phyloP scores from a whole-genome alignment of 371 early-diverging fungal genomes.

The Apophysomyces sp. region DNA sequence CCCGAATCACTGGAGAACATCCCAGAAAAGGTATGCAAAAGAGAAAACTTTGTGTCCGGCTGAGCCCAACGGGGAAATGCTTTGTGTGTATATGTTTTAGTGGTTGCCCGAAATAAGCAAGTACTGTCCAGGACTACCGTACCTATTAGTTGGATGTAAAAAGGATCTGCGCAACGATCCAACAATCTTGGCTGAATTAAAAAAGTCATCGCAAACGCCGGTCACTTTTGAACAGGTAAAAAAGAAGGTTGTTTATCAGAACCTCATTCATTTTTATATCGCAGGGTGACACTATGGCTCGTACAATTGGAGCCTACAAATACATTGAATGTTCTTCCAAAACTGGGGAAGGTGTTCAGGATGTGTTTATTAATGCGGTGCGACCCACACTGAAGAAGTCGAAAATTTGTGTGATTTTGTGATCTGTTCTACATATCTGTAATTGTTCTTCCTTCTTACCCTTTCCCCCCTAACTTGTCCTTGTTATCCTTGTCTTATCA shows the following conservation, averaged over 20 bases:
- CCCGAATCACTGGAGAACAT: slow-evolving; percentile 89
- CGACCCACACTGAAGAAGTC: slow-evolving; percentile 59
- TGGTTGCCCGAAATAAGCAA: slow-evolving; percentile 85
- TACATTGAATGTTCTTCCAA: slow-evolving; percentile 92
- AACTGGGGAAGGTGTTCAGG: slow-evolving; percentile 76
- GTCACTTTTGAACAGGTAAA: slow-evolving; percentile 61
- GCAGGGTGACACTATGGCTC: slow-evolving; percentile 66
- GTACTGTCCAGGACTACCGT: slow-evolving; percentile 74
- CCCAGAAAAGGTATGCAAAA: slow-evolving; percentile 53
- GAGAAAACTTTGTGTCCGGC: not conserved
- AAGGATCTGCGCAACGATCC: slow-evolving; percentile 79
- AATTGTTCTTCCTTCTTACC: not conserved
- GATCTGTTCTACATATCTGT: not conserved
- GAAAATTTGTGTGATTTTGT: not conserved
- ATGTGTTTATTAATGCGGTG: slow-evolving; percentile 85
- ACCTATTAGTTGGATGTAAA: slow-evolving; percentile 83
- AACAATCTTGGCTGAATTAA: slow-evolving; percentile 58
- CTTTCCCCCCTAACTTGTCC: not conserved
- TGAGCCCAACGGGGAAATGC: not conserved
- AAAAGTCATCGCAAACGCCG: slow-evolving; percentile 74
- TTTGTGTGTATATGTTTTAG: slow-evolving; percentile 38
- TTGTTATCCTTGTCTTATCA: not conserved
- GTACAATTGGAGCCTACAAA: slow-evolving; percentile 72
- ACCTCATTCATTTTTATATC: slow-evolving; percentile 17
- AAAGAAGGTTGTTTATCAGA: slow-evolving; percentile 65